These are phyloP conservation scores for Microcos paniculata DNA, from an alignment of 345 rosid species.

Conservation along the genomic window DNA sequence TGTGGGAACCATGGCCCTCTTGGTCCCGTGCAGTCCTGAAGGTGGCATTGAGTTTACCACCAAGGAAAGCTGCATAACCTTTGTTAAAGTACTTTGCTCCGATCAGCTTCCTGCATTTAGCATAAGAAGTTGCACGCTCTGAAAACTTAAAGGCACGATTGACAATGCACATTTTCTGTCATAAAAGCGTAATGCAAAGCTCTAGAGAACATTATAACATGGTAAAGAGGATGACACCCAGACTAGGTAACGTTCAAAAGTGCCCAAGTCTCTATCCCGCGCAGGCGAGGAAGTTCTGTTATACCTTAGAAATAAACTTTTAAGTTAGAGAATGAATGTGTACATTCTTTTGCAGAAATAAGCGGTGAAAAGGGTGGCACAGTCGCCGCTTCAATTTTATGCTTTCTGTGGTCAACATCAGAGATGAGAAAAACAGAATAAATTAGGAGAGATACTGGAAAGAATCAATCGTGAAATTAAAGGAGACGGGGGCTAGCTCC, in stretches of 20 bases:
- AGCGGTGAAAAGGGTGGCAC: neutral
- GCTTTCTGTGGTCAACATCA: constrained; percentile 7
- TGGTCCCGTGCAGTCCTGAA: constrained; percentile 36
- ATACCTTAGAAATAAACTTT: neutral
- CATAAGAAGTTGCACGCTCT: neutral
- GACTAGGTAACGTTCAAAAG: too few species aligned
- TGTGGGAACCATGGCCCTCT: constrained; percentile 58
- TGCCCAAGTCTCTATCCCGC: too few species aligned
- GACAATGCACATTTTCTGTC: neutral
- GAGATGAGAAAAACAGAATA: neutral
- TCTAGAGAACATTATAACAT: neutral
- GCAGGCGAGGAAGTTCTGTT: neutral
- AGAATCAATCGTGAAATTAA: constrained; percentile 1
- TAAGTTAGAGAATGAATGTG: neutral
- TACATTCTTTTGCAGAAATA: neutral
- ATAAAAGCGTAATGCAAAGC: neutral
- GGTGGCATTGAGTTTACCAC: constrained; percentile 27
- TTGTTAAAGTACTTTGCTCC: constrained; percentile 66
- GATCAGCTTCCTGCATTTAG: constrained; percentile 52
- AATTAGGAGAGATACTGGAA: neutral
- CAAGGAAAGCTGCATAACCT: constrained; percentile 39
- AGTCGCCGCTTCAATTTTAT: neutral
- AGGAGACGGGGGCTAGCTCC: neutral
- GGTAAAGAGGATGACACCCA: too few species aligned
- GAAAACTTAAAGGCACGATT: too few species aligned